These are phyloP conservation scores for Paecilomyces niveus DNA, from an alignment of 2,329 filamentous ascomycete species.

Conservation along the genomic window DNA sequence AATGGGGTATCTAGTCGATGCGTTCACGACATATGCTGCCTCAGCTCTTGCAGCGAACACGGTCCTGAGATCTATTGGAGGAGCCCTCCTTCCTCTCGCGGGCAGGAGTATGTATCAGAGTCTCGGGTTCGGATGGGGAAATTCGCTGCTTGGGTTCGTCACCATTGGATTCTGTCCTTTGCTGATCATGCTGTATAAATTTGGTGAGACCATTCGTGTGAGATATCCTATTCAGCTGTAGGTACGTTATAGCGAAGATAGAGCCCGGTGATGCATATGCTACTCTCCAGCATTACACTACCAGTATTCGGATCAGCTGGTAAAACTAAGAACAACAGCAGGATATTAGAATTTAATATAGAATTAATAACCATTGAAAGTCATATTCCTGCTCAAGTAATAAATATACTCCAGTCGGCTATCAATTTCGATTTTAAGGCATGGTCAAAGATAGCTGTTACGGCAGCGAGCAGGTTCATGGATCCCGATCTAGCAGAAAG, in stretches of 20 bases:
- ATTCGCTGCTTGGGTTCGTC: slow-evolving; percentile 47
- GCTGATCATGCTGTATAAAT: slow-evolving; percentile 19
- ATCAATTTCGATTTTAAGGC: no score
- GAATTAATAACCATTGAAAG: no score
- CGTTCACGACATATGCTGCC: slow-evolving; percentile 35
- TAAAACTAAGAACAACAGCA: no score
- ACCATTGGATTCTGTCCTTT: slow-evolving; percentile 40
- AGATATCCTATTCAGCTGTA: slow-evolving; percentile 7
- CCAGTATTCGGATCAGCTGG: no score
- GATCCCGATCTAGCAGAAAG: no score
- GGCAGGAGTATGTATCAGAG: slow-evolving; percentile 42
- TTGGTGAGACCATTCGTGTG: slow-evolving; percentile 20
- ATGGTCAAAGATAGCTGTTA: no score
- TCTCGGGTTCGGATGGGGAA: slow-evolving; percentile 42
- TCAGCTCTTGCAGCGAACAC: slow-evolving; percentile 45
- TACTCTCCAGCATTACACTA: no score
- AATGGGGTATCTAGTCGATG: slow-evolving; percentile 55
- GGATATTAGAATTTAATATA: no score
- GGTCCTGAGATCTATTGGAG: slow-evolving; percentile 46
- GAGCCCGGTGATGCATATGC: neutral
- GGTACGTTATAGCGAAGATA: neutral
- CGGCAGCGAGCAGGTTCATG: no score
- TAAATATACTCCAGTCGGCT: no score
- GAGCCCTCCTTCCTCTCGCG: slow-evolving; percentile 53
- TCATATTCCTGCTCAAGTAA: no score